A percentile compares a stretch with the other conserved stretches of the same genome.
Evolutionary conservation across 352 stramenopile species (phyloP).

Genomic region (Phytophthora lateralis): DNA sequence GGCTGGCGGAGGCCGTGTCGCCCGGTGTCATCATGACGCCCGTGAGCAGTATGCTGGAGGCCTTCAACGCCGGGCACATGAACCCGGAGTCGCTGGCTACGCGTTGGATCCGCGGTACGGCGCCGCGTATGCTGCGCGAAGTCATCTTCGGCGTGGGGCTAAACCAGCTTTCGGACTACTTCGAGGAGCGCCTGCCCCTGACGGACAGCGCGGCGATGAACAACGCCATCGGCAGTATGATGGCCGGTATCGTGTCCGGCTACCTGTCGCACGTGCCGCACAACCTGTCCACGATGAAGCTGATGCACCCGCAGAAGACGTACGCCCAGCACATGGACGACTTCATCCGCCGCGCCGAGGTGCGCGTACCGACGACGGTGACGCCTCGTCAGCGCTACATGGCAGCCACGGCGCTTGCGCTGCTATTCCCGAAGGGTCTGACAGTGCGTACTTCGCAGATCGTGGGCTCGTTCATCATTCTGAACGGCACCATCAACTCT

Average conservation of each 20-base stretch:
- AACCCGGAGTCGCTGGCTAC: constrained; percentile 90
- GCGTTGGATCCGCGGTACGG: constrained; percentile 90
- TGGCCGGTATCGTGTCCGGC: constrained; percentile 89
- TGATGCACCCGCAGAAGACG: constrained; percentile 92
- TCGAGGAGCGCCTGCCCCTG: constrained; percentile 89
- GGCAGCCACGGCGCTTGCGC: constrained; percentile 71
- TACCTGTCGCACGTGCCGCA: constrained; percentile 96
- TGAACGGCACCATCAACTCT: constrained; percentile 93
- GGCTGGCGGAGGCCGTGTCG: constrained; percentile 79
- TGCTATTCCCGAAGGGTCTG: constrained; percentile 88
- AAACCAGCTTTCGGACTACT: constrained; percentile 95
- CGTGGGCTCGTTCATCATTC: constrained; percentile 93
- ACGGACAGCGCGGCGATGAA: constrained; percentile 72
- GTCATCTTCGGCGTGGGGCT: constrained; percentile 94
- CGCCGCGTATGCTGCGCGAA: constrained; percentile 87
- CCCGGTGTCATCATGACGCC: constrained; percentile 94
- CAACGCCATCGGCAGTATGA: constrained; percentile 90
- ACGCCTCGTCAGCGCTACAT: constrained; percentile 72
- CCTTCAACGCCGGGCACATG: constrained; percentile 93
- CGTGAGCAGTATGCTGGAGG: constrained; percentile 91
- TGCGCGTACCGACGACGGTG: constrained; percentile 79
- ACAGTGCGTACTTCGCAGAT: constrained; percentile 93
- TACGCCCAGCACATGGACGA: constrained; percentile 87
- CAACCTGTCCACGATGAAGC: constrained; percentile 96
- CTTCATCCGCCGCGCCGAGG: constrained; percentile 82